A percentile compares a stretch with the other conserved stretches of the same genome.
These are phyloP conservation scores for Tetrastigma voinierianum DNA, from an alignment of 164 flowering plant species.

Conservation along the genomic window DNA sequence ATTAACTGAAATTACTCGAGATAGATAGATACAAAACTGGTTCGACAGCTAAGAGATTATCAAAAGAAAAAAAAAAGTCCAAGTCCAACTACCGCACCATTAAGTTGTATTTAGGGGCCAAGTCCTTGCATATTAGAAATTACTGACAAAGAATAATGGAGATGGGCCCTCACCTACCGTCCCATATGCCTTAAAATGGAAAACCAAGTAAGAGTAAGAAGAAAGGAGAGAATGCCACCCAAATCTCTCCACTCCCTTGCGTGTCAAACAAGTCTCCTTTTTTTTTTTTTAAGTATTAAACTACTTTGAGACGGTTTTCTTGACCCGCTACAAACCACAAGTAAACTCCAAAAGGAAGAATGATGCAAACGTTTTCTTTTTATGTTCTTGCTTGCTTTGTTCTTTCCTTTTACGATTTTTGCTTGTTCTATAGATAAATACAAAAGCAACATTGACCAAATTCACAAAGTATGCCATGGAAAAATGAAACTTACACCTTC, in stretches of 20 bases:
- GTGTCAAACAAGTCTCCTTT: slow-evolving; percentile 11
- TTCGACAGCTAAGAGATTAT: no score
- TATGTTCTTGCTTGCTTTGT: neutral
- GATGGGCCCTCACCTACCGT: no score
- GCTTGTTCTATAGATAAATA: neutral
- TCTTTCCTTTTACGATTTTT: slow-evolving; percentile 1
- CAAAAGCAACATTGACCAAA: slow-evolving; percentile 3
- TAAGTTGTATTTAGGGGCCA: no score
- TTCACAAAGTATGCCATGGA: neutral
- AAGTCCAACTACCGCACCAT: no score
- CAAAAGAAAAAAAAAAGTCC: no score
- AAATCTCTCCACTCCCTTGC: neutral
- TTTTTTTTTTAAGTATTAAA: no score
- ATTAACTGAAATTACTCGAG: no score
- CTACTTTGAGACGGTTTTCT: slow-evolving; percentile 21
- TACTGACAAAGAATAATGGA: no score
- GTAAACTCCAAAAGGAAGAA: neutral
- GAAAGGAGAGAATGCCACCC: neutral
- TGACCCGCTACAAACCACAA: slow-evolving; percentile 15
- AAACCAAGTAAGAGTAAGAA: no score
- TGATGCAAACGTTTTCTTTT: neutral
- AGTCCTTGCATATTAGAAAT: no score
- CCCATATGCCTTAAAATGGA: no score
- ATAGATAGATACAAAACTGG: no score
- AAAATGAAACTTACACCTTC: neutral